Evolutionary conservation across 2,329 filamentous ascomycete genomes (phyloP), one percentile per base, ranked within the genome.

Genomic region (Curvularia sp.): DNA sequence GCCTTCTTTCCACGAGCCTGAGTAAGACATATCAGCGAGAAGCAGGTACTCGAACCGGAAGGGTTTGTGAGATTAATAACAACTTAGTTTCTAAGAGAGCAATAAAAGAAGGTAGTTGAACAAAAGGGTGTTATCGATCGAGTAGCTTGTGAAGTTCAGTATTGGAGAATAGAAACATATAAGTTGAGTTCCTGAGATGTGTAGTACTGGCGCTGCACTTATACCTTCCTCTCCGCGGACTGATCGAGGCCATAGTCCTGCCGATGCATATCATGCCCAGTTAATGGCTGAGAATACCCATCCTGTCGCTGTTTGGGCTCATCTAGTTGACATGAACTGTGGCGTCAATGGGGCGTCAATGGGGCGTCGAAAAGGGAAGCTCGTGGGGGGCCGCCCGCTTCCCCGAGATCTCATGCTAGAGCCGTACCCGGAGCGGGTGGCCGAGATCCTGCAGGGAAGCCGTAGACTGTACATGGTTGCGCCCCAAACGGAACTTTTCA

Each of bases 1-100:
- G 15, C 53, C 63, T 23, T 66, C 65, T 60, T 67, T 65, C 54
- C 53, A 62, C 7, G 41, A 49, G 34, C 47, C 59, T 12, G 34
- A 27, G 19, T 57, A 63, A 27, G 67, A 67, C 68, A 65, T 64
- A 12, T 9, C 27, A 13, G 25, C 15, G 23, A 39, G 5, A 41
- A 23, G 12, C 18, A 30, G 12, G 28, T 19, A 49, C 12, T 19
- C 4, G 21, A n/a, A 15, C 10, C 6, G 30, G 13, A 15, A 13
- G n/a, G 7, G 10, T 15, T 12, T 41, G 10, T 21, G 18, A 42
- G 30, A 36, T 7, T 7, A 21, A 34, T 8, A 21, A n/a, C n/a
- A 5, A 2, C n/a, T 5, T 25, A 23, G n/a, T 13, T 25, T 34
- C 19, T 6, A 23, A n/a, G 21, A 25, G 2, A 13, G 34, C 15